Evolutionary conservation across 805 yeast genomes (phyloP).

Genomic region (Metschnikowia gelsemii): DNA sequence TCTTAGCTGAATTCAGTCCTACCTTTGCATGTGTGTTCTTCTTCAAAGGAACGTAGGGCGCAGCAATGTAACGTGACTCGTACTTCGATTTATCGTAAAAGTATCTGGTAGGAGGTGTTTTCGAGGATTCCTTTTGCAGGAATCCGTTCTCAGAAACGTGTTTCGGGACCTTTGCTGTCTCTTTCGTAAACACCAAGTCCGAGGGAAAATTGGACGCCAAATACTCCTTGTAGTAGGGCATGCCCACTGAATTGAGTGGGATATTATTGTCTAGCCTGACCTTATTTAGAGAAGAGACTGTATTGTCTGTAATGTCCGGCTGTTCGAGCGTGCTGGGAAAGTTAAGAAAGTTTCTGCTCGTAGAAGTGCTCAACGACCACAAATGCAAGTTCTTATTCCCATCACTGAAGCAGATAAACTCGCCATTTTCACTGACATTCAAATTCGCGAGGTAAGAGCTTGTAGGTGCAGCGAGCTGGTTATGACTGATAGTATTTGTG

Average conservation of each 20-base stretch:
- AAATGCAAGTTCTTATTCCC: slow-evolving; percentile 58
- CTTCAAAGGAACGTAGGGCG: slow-evolving; percentile 41
- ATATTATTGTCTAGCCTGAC: slow-evolving; percentile 38
- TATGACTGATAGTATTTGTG: slow-evolving; percentile 5
- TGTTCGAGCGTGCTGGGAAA: slow-evolving; percentile 48
- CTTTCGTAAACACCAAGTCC: slow-evolving; percentile 56
- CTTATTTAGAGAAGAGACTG: slow-evolving; percentile 25
- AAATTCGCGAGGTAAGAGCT: slow-evolving; percentile 43
- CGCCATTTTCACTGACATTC: slow-evolving; percentile 70
- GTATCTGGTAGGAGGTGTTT: slow-evolving; percentile 21
- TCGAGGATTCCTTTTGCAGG: slow-evolving; percentile 1
- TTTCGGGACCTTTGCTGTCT: slow-evolving; percentile 59
- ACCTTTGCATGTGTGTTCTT: slow-evolving; percentile 15
- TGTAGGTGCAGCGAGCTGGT: slow-evolving; percentile 8
- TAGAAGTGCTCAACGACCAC: slow-evolving; percentile 52
- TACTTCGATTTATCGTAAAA: slow-evolving; percentile 55
- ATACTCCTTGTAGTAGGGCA: slow-evolving; percentile 81
- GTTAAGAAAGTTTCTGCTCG: slow-evolving; percentile 36
- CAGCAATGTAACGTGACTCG: slow-evolving; percentile 54
- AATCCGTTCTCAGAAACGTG: slow-evolving; percentile 43
- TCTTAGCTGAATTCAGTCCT: slow-evolving; percentile 13
- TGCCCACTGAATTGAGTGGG: slow-evolving; percentile 72
- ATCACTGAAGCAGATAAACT: slow-evolving; percentile 69
- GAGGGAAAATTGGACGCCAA: slow-evolving; percentile 80
- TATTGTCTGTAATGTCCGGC: slow-evolving; percentile 44